A percentile compares a stretch with the other conserved stretches of the same genome.
phyloP scores from a whole-genome alignment of 2,329 filamentous ascomycete species.

The Ophiostoma piceae region DNA sequence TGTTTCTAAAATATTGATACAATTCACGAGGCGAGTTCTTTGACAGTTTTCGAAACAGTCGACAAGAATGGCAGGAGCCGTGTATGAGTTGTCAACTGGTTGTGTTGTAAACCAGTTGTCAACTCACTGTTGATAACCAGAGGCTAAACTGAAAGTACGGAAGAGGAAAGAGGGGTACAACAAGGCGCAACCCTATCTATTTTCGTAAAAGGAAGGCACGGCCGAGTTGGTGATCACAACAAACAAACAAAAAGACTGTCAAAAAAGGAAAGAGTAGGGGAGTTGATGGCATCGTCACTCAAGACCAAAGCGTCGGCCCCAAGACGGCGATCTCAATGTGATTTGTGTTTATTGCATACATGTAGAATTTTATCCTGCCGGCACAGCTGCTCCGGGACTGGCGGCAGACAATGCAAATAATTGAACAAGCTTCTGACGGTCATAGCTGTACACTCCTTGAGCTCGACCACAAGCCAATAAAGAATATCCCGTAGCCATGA shows the following conservation, averaged over 20 bases:
- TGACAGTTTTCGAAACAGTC: neutral
- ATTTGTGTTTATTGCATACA: conserved; percentile 1
- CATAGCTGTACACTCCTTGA: neutral
- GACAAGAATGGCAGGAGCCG: neutral
- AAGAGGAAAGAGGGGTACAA: neutral
- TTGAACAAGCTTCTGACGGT: neutral
- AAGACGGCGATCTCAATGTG: neutral
- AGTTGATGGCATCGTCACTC: neutral
- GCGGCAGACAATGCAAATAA: neutral
- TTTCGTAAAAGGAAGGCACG: neutral
- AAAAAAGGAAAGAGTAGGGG: neutral
- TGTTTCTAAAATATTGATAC: neutral
- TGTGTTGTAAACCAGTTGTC: neutral
- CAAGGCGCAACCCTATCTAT: neutral
- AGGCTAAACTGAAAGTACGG: neutral
- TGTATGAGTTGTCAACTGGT: neutral
- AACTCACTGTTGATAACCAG: neutral
- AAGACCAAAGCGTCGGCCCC: neutral
- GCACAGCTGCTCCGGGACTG: neutral
- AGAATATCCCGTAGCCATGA: too few relatives aligned
- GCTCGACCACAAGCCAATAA: too few relatives aligned
- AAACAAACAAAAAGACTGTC: neutral
- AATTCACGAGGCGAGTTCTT: neutral
- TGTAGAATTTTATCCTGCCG: neutral
- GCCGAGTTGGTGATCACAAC: neutral